Percentiles rank a stretch among this genome's conserved stretches.
Evolutionary conservation across 164 flowering plant genomes (phyloP).

Genomic region (Piper betle): DNA sequence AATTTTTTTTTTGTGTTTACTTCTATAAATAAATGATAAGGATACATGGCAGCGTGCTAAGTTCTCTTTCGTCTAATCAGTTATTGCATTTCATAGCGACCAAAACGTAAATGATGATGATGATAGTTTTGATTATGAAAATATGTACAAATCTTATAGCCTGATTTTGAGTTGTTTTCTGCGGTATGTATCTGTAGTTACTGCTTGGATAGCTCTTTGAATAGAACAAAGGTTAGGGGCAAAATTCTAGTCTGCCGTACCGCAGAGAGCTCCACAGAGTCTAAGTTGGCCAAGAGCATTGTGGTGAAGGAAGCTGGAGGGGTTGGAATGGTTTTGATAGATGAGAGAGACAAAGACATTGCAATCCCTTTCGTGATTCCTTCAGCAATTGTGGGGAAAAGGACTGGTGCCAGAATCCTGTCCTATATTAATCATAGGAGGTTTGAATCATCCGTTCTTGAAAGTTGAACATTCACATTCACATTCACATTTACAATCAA

Average conservation of each 20-base stretch:
- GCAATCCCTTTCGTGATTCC: slow-evolving; percentile 67
- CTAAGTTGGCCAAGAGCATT: slow-evolving; percentile 48
- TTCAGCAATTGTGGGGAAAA: slow-evolving; percentile 45
- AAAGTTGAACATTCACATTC: not conserved
- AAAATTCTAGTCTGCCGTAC: slow-evolving; percentile 64
- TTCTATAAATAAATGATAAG: no score
- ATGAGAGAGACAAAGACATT: slow-evolving; percentile 52
- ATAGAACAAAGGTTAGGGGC: slow-evolving; percentile 41
- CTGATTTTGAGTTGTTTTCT: no score
- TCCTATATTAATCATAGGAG: slow-evolving; percentile 47
- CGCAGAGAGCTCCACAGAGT: slow-evolving; percentile 48
- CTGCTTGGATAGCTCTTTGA: slow-evolving; percentile 71
- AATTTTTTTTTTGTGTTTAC: not conserved
- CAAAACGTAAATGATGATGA: no score
- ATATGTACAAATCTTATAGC: no score
- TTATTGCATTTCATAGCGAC: no score
- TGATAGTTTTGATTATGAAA: no score
- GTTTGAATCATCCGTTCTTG: slow-evolving; percentile 17
- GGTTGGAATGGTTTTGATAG: slow-evolving; percentile 70
- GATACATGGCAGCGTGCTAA: no score
- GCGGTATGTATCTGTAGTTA: slow-evolving; percentile 19
- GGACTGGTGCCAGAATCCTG: slow-evolving; percentile 31
- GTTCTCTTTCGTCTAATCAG: no score
- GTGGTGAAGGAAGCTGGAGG: slow-evolving; percentile 74
- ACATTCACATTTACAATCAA: not conserved